phyloP scores from a whole-genome alignment of 371 early-diverging fungal genomes.

The Basidiobolus meristosporus region DNA sequence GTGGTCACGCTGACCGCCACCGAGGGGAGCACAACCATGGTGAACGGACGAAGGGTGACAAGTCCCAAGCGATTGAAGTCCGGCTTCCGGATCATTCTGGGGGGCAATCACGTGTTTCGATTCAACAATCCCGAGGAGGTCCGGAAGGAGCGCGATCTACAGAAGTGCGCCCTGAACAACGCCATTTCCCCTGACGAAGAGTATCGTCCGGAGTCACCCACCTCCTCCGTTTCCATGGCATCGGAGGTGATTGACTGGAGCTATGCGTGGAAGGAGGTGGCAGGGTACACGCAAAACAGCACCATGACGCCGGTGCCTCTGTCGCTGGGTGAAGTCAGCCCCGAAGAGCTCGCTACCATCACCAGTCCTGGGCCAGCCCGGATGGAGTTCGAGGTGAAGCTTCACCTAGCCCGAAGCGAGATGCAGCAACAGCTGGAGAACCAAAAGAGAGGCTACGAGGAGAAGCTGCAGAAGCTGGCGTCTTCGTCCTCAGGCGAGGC shows the following conservation, averaged over 20 bases:
- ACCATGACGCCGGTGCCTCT: too few relatives aligned
- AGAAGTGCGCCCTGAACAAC: slow-evolving; percentile 2
- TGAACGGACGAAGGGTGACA: slow-evolving; percentile 50
- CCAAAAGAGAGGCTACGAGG: slow-evolving; percentile 32
- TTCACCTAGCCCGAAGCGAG: slow-evolving; percentile 24
- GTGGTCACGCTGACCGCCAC: slow-evolving; percentile 40
- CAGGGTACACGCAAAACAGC: background rate
- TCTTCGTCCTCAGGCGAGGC: slow-evolving; percentile 15
- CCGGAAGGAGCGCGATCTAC: slow-evolving; percentile 34
- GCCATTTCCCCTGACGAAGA: slow-evolving; percentile 4
- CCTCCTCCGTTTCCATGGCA: slow-evolving; percentile 19
- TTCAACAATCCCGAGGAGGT: slow-evolving; percentile 78
- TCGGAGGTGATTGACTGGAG: slow-evolving; percentile 59
- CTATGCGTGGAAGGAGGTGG: slow-evolving; percentile 51
- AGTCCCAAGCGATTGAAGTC: slow-evolving; percentile 36
- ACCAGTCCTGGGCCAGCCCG: slow-evolving; percentile 9
- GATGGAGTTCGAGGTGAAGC: slow-evolving; percentile 21
- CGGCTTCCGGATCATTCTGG: slow-evolving; percentile 70
- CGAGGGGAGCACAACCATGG: slow-evolving; percentile 35
- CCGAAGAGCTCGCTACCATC: slow-evolving; percentile 24
- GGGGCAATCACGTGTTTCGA: slow-evolving; percentile 60
- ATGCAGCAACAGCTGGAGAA: slow-evolving; percentile 26
- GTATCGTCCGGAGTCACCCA: slow-evolving; percentile 30
- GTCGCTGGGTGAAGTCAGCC: slow-evolving; percentile 16
- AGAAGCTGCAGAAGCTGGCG: slow-evolving; percentile 24